Percentiles rank a stretch among this genome's conserved stretches.
These are phyloP conservation scores for Tuber borchii DNA, from an alignment of 495 filamentous ascomycete species.

Conservation along the genomic window DNA sequence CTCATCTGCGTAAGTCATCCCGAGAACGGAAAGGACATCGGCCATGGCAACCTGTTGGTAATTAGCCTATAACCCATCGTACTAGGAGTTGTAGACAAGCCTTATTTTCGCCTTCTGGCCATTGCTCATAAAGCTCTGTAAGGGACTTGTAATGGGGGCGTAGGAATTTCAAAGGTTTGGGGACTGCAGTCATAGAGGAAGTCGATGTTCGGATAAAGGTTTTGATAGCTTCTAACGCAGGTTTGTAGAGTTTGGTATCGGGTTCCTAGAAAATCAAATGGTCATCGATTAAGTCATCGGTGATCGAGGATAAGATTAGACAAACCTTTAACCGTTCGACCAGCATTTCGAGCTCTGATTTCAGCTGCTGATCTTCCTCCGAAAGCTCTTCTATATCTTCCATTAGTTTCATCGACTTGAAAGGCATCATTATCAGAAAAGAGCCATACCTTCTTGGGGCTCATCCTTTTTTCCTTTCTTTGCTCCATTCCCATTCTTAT, in stretches of 20 bases:
- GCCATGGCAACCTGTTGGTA: constrained; percentile 63
- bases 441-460: constrained; percentile 50
- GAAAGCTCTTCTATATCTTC: constrained; percentile 67
- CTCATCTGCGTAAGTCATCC: constrained; percentile 98
- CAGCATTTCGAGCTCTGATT: constrained; percentile 96
- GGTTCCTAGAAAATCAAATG: constrained; percentile 57
- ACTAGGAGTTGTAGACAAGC: constrained; percentile 42
- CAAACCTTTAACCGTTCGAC: constrained; percentile 87
- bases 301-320: constrained; percentile 15
- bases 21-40: constrained; percentile 92
- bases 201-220: constrained; percentile 97
- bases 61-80: constrained; percentile 5
- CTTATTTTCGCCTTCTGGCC: constrained; percentile 77
- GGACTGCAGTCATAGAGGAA: constrained; percentile 97
- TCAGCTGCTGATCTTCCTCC: constrained; percentile 96
- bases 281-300: constrained; percentile 31
- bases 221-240: constrained; percentile 90
- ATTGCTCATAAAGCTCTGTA: constrained; percentile 77
- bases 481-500: constrained; percentile 66
- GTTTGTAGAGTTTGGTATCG: constrained; percentile 79
- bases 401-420: constrained; percentile 32
- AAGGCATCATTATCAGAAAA: constrained; percentile 42
- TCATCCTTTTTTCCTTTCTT: constrained; percentile 54
- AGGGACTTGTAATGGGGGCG: constrained; percentile 89
- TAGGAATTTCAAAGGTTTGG: constrained; percentile 96